These are phyloP conservation scores for Nitzschia sp. DNA, from an alignment of 108 stramenopile species.

Conservation along the genomic window DNA sequence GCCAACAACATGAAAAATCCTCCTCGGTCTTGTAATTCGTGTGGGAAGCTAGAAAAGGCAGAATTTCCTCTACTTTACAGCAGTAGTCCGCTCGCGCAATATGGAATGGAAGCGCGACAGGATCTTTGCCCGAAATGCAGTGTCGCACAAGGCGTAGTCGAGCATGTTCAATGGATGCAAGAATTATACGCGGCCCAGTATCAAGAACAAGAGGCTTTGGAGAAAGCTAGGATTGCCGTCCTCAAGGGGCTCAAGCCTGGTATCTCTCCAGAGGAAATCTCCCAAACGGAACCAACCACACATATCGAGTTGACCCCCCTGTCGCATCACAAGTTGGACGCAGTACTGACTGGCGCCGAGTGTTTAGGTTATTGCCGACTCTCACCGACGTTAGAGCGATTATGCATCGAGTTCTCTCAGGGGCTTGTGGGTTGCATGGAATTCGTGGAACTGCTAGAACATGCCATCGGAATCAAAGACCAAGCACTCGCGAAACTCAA, in stretches of 20 bases:
- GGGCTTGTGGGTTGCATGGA: constrained; percentile 56
- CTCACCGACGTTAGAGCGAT: constrained; percentile 45
- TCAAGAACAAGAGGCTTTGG: constrained; percentile 55
- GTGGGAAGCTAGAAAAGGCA: constrained; percentile 36
- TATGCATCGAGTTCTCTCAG: constrained; percentile 44
- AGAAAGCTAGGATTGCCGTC: constrained; percentile 33
- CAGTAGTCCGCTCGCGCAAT: constrained; percentile 67
- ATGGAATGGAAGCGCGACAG: constrained; percentile 67
- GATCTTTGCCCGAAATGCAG: constrained; percentile 68
- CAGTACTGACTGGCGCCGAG: constrained; percentile 31
- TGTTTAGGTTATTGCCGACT: constrained; percentile 25
- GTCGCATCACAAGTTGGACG: constrained; percentile 19
- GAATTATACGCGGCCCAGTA: constrained; percentile 56
- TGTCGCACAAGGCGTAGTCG: constrained; percentile 66
- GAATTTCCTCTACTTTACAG: constrained; percentile 18
- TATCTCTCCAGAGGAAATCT: background rate
- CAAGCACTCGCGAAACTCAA: constrained; percentile 60
- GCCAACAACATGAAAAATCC: constrained; percentile 11
- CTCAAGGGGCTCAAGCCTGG: constrained; percentile 20
- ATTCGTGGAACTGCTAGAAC: constrained; percentile 67
- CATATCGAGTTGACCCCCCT: constrained; percentile 9
- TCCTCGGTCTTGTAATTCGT: constrained; percentile 37
- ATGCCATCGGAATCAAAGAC: constrained; percentile 49
- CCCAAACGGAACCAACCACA: constrained; percentile 1
- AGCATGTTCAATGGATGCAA: constrained; percentile 58